Base-by-base conservation (phyloP, 805 yeast genomes). In the Limtongia smithiae region DNA sequence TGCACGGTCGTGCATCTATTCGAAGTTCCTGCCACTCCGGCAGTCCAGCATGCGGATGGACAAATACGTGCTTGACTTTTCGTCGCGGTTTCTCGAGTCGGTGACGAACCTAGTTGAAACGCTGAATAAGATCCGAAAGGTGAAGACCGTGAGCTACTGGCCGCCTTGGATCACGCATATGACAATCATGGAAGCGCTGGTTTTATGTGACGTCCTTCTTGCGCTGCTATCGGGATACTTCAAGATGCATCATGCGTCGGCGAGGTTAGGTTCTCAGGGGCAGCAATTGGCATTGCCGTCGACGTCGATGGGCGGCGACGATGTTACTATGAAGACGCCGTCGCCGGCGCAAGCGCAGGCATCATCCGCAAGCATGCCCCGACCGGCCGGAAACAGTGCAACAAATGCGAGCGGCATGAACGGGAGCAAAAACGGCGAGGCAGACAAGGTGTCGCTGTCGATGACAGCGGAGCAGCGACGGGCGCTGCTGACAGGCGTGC, bases 161-260 rank as follows among this genome's bases (percentile, higher is more conserved):
- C 56, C 56, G 20, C 41, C 34, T 9, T 51, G 56, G 56, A 28
- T 41, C 12, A 34, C 24, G 17, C 49, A 51, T 28, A 22, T 49
- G 21, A 18, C 48, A 6, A 17, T 46, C 15, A 17, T 51, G 4
- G 28, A 36, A 2, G 9, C 44, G 41, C 48, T 44, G 27, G 30
- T 42, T 15, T 27, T 51, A n/a, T 48, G 21, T 17, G 52, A 51
- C 30, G 35, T 41, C 7, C 37, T 21, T 15, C 25, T 51, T 20
- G 41, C 50, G 14, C 17, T 41, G 14, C 32, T 47, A 11, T 31
- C 41, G 6, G 24, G 40, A 11, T 28, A 43, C 21, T 27, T 38
- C 20, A 27, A 27, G 17, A 31, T 22, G 1, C 24, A 14, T 3
- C 28, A 33, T 12, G 39, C 39, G 3, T 42, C 25, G 30, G 22